Evolutionary conservation across 148 eudicot genomes (phyloP).

Genomic region (Heliamphora exappendiculata): DNA sequence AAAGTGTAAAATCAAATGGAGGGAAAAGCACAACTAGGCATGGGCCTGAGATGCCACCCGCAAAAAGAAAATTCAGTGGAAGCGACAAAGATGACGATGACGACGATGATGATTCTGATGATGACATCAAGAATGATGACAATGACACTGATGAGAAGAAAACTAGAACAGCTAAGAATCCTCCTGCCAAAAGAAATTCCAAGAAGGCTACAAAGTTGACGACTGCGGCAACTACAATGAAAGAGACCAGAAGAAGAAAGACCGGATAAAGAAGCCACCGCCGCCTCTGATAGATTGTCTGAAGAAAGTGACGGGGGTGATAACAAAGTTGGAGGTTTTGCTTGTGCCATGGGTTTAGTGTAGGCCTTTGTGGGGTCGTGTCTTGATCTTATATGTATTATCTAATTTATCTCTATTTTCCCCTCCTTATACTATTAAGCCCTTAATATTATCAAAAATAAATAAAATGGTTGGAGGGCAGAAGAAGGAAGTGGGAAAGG

Average conservation of each 20-base stretch:
- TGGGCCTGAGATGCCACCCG: slow-evolving; percentile 22
- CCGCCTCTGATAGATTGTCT: slow-evolving; percentile 1
- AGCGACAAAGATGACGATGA: slow-evolving; percentile 15
- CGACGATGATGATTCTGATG: slow-evolving; percentile 5
- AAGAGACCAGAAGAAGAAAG: slow-evolving; percentile 19
- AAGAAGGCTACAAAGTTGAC: slow-evolving; percentile 13
- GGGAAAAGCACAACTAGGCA: slow-evolving; percentile 19
- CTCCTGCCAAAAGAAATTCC: slow-evolving; percentile 36
- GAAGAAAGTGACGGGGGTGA: slow-evolving; percentile 19
- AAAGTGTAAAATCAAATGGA: slow-evolving; percentile 32
- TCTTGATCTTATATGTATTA: too few relatives aligned
- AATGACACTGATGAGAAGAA: slow-evolving; percentile 21
- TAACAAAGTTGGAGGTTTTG: not conserved
- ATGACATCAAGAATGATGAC: slow-evolving; percentile 2
- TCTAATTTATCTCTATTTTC: too few relatives aligned
- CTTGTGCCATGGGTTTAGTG: slow-evolving; percentile 3
- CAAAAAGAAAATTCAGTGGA: slow-evolving; percentile 20
- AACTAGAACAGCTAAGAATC: slow-evolving; percentile 26
- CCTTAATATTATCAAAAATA: too few relatives aligned
- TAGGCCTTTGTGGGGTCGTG: too few relatives aligned
- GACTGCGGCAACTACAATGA: too few relatives aligned
- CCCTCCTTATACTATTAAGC: too few relatives aligned
- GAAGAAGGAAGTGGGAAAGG: not conserved
- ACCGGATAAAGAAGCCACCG: slow-evolving; percentile 1
- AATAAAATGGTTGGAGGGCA: not conserved